These are phyloP conservation scores for Mangifera indica DNA, from an alignment of 345 rosid genomes.

Conservation along the genomic window DNA sequence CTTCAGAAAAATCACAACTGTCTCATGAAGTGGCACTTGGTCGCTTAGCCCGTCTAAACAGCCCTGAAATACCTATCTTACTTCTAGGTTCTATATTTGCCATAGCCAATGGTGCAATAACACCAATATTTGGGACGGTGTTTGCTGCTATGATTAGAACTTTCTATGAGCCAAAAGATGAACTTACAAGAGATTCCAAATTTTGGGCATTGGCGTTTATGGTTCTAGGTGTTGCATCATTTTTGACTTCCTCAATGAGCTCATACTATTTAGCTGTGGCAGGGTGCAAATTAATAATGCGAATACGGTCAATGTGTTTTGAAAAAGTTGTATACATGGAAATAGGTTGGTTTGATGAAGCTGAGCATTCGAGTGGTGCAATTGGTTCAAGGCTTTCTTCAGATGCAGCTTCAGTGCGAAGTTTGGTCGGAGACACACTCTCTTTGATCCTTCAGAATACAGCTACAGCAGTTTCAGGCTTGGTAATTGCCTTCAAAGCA, in stretches of 20 bases:
- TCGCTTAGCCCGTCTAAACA: constrained; percentile 38
- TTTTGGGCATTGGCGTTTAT: constrained; percentile 36
- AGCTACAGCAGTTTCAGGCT: constrained; percentile 31
- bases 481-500: constrained; percentile 37
- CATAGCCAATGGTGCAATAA: constrained; percentile 25
- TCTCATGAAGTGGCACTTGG: constrained; percentile 19
- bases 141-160: constrained; percentile 30
- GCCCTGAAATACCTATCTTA: constrained; percentile 35
- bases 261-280: constrained; percentile 36
- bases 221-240: constrained; percentile 29
- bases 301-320: constrained; percentile 37
- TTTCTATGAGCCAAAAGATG: constrained; percentile 26
- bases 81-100: constrained; percentile 33
- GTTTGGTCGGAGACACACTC: constrained; percentile 39
- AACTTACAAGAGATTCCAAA: constrained; percentile 23
- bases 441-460: constrained; percentile 30
- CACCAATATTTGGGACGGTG: constrained; percentile 32
- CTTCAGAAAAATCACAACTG: constrained; percentile 3
- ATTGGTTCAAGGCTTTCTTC: constrained; percentile 41
- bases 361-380: constrained; percentile 39
- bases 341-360: constrained; percentile 42
- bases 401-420: constrained; percentile 30
- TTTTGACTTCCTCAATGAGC: constrained; percentile 18
- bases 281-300: constrained; percentile 31
- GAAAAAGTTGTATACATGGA: constrained; percentile 46